Base-by-base conservation (phyloP, 164 flowering plant genomes). In the Cinnamomum chago region DNA sequence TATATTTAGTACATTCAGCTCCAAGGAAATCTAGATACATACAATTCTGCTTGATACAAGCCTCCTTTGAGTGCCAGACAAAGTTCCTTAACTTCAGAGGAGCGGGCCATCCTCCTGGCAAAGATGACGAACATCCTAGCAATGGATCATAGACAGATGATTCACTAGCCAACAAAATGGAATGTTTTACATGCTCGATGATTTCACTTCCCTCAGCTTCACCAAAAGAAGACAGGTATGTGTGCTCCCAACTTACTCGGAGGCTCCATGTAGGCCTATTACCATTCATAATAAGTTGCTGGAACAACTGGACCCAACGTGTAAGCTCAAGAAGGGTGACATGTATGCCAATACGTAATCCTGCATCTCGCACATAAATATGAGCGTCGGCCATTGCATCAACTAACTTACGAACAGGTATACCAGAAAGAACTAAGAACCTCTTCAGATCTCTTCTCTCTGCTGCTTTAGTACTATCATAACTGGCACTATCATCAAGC, bases 61-160 rank as follows among this genome's bases (percentile, higher is more conserved):
- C 74, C 72, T 90, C 97, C 70, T 73, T 83, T 3, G 98, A 86
- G 81, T 86, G 81, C 69, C 62, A 84, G 2, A 87, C 70, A 51
- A 80, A 85, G 74, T 90, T 83, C 24, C 82, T 81, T 68, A 91
- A 70, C 62, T 77, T 83, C 77, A 90, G 52, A 2, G 95, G 96
- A 30, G 69, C 58, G 28, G 97, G 98, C 97, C 97, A 92, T 65
- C 98, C 98, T 68, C 99, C 99, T 11, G 99, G 98, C 73, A 88
- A 78, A 79, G 82, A 86, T 72, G 89, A 70, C 68, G 85, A 82
- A 72, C 64, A 40, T 23, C 78, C 86, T 33, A 72, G 30, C 50
- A 75, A 67, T 13, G 74, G 67, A 72, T 73, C 78, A 68, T 72
- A 40, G 20, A 75, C 75, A 28, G 68, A 80, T 28, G 80, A 11